A percentile compares a stretch with the other conserved stretches of the same genome.
Evolutionary conservation across 345 rosid genomes (phyloP).

Genomic region (Eucalyptus leucophloia): DNA sequence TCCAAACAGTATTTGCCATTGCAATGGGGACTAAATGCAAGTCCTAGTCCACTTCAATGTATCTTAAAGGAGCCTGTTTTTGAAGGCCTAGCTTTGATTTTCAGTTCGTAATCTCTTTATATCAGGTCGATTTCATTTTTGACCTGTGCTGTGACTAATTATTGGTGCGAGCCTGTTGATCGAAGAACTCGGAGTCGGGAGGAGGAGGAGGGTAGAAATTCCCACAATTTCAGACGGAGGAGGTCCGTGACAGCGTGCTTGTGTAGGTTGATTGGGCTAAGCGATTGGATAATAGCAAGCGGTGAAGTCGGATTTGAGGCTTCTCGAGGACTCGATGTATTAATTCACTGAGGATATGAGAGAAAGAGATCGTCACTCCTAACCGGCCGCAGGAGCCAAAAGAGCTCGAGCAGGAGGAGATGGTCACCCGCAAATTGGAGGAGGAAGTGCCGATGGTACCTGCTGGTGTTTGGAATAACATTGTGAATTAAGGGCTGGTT

Average conservation of each 20-base stretch:
- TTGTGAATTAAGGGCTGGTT: no score
- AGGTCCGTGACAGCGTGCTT: conserved; percentile 67
- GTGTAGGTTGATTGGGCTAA: conserved; percentile 66
- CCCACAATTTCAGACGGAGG: conserved; percentile 95
- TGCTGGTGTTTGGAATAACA: not conserved
- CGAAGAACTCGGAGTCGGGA: conserved; percentile 78
- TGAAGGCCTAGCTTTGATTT: not conserved
- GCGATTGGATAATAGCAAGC: conserved; percentile 57
- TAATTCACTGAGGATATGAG: conserved; percentile 62
- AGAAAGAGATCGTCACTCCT: conserved; percentile 3
- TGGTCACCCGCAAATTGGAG: no score
- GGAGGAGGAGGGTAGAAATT: conserved; percentile 91
- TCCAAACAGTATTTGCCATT: not conserved
- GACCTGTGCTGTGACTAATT: not conserved
- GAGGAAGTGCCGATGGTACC: no score
- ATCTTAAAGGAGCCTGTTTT: not conserved
- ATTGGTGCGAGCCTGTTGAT: conserved; percentile 15
- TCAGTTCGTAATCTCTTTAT: not conserved
- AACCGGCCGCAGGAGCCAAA: no score
- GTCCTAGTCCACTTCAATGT: not conserved
- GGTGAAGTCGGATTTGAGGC: conserved; percentile 36
- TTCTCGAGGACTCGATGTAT: conserved; percentile 53
- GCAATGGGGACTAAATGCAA: not conserved
- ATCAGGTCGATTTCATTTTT: not conserved
- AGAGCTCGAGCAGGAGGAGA: no score